A percentile compares a stretch with the other conserved stretches of the same genome.
Conservation (phyloP, 345 rosid genomes). For the Pistacia atlantica region DNA sequence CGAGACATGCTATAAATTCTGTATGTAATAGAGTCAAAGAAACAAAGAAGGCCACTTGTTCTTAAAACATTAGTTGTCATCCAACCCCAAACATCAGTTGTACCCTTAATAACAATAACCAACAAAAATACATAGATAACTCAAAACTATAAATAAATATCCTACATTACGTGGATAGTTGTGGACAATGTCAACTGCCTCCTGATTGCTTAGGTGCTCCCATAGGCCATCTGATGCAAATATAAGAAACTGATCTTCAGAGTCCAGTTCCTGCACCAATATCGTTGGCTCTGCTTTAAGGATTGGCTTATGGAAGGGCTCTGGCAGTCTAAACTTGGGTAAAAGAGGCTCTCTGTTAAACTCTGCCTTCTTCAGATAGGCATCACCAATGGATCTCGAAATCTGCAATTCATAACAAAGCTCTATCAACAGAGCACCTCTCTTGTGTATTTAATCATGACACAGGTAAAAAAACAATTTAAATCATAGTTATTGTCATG, state of each 20-base stretch:
- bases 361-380: constrained; percentile 84
- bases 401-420: constrained; percentile 45
- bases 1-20: constrained; percentile 8
- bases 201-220: constrained; percentile 96
- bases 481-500: background rate
- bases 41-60: constrained; percentile 10
- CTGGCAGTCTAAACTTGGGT: constrained; percentile 77
- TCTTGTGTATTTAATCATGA: background rate
- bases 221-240: constrained; percentile 97
- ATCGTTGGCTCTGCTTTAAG: constrained; percentile 87
- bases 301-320: constrained; percentile 74
- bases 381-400: constrained; percentile 96
- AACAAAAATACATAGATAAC: constrained; percentile 4
- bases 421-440: constrained; percentile 10
- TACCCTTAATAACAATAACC: constrained; percentile 3
- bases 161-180: constrained; percentile 77
- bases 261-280: constrained; percentile 64
- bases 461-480: background rate
- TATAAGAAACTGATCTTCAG: constrained; percentile 90
- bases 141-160: constrained; percentile 14
- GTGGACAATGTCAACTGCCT: constrained; percentile 91
- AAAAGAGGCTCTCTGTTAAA: constrained; percentile 84
- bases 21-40: background rate
- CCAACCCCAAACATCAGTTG: background rate
- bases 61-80: constrained; percentile 9